Evolutionary conservation across 2,329 filamentous ascomycete genomes (phyloP), one percentile per base, ranked within the genome.

Genomic region (Dendryphion nanum): DNA sequence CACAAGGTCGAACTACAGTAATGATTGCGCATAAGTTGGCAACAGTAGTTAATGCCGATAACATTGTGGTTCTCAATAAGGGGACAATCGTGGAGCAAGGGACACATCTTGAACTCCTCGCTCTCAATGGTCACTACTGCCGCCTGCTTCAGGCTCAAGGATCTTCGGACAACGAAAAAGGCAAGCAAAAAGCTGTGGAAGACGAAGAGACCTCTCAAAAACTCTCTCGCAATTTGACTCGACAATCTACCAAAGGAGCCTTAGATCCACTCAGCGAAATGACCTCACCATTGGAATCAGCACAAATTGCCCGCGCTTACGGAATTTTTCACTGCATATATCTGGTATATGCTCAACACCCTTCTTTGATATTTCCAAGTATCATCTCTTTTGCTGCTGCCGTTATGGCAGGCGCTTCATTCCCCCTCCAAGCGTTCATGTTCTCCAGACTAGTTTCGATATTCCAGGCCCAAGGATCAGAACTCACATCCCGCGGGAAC

Each of bases 21-120:
- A 86, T 89, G 7, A 96, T 96, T 64, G 90, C 91, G 31, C 90
- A 96, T 69, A 84, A 89, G 52, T 74, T 96, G 7, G 94, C 88
- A 1, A 96, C 90, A 8, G 93, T 96, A 69, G 88, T 81, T 64
- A 82, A 88, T 48, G 89, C 89, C 0, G 85, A 95, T 64, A 95
- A 94, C 57, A 96, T 96, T 52, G 86, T 95, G n/a, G 89, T 95
- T 50, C 89, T 96, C 81, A 76, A 80, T 10, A 66, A 81, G 40
- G 90, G 90, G 10, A 70, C 74, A 12, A 91, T 96, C 43, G 75
- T 94, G 13, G 91, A 96, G 65, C 88, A 95, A 66, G 90, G 90
- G 32, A 89, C 79, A 0, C 90, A 96, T 61, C 78, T 89, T 42
- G 75, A 84, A 8, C 76, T 96, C 3, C 10, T 44, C 5, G 35